Evolutionary conservation across 2,329 filamentous ascomycete genomes (phyloP).

Genomic region (Apiospora malaysiana): DNA sequence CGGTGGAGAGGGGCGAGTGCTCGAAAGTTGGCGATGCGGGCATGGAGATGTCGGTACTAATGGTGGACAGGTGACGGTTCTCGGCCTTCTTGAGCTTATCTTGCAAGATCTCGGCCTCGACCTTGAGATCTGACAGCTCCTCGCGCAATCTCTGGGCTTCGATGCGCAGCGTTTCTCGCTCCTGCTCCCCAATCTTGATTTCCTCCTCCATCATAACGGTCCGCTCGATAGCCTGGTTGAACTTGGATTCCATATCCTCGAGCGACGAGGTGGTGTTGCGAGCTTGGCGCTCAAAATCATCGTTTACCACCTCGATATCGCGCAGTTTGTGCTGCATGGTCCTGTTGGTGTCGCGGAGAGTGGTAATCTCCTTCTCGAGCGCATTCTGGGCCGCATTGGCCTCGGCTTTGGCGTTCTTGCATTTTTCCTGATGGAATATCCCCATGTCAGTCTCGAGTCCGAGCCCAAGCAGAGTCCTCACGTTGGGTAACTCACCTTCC

Average conservation of each 20-base stretch:
- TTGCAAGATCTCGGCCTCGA: slow-evolving; percentile 92
- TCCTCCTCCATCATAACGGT: slow-evolving; percentile 95
- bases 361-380: slow-evolving; percentile 95
- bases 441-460: slow-evolving; percentile 22
- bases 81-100: slow-evolving; percentile 86
- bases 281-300: slow-evolving; percentile 96
- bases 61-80: slow-evolving; percentile 60
- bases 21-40: slow-evolving; percentile 77
- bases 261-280: slow-evolving; percentile 94
- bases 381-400: slow-evolving; percentile 82
- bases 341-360: slow-evolving; percentile 82
- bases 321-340: slow-evolving; percentile 82
- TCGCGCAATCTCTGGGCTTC: slow-evolving; percentile 89
- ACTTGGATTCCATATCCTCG: slow-evolving; percentile 96
- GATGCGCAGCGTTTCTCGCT: slow-evolving; percentile 87
- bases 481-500: slow-evolving; percentile 73
- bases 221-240: slow-evolving; percentile 91
- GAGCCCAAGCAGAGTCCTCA: slow-evolving; percentile 12
- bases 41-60: slow-evolving; percentile 67
- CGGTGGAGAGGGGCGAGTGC: slow-evolving; percentile 79
- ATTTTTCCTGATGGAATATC: slow-evolving; percentile 72
- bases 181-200: slow-evolving; percentile 87
- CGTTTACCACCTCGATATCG: slow-evolving; percentile 97
- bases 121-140: slow-evolving; percentile 89
- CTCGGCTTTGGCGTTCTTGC: slow-evolving; percentile 92